Evolutionary conservation across 306 rosid species (phyloP).

Genomic region (Castanea mollissima): DNA sequence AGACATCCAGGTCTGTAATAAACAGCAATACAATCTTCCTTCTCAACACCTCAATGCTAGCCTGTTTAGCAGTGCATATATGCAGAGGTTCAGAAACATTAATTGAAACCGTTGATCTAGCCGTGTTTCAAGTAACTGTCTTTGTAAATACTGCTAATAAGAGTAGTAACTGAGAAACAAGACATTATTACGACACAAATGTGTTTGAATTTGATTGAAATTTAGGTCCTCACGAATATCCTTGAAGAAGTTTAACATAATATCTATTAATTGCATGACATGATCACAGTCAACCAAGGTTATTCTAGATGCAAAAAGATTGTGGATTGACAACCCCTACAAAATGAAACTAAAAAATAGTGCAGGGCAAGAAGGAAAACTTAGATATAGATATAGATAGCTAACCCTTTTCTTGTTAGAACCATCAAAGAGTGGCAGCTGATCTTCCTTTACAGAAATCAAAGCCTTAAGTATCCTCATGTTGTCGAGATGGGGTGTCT

Average conservation of each 20-base stretch:
- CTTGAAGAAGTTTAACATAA: not conserved
- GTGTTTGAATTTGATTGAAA: too few species aligned
- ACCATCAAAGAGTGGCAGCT: conserved; percentile 48
- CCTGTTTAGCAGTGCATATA: conserved; percentile 26
- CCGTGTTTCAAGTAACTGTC: too few species aligned
- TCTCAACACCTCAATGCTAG: conserved; percentile 38
- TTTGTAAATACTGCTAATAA: too few species aligned
- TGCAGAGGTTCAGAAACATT: too few species aligned
- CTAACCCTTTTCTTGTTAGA: conserved; percentile 50
- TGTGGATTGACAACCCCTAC: not conserved
- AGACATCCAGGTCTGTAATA: conserved; percentile 44
- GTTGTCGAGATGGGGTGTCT: conserved; percentile 48
- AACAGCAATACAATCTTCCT: conserved; percentile 50
- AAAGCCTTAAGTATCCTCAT: conserved; percentile 43
- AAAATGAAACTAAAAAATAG: too few species aligned
- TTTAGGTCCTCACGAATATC: too few species aligned
- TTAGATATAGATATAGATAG: not conserved
- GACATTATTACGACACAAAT: not conserved
- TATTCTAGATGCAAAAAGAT: not conserved
- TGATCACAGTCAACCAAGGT: not conserved
- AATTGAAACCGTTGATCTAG: too few species aligned
- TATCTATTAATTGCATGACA: not conserved
- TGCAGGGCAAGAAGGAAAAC: not conserved
- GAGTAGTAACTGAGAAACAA: not conserved
- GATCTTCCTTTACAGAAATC: conserved; percentile 40